Conservation (phyloP, 139 green algal genomes). For the Eudorina sp. region DNA sequence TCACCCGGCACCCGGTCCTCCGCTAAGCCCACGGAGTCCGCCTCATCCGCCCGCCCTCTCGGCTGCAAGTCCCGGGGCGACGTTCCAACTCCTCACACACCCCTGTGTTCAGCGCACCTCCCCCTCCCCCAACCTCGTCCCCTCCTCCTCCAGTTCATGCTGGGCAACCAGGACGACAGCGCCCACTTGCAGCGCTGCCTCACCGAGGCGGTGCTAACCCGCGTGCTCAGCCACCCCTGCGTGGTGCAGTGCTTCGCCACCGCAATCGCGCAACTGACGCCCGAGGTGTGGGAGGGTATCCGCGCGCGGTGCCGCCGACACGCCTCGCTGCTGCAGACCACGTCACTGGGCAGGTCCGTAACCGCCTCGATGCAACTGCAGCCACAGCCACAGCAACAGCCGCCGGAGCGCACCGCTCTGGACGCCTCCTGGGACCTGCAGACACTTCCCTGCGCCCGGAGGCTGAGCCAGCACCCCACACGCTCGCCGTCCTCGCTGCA, state of each 20-base stretch:
- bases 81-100: too few relatives aligned
- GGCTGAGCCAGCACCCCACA: too few relatives aligned
- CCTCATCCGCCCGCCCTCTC: too few relatives aligned
- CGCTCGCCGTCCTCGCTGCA: background rate
- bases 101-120: background rate
- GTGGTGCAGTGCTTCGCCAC: slow-evolving; percentile 47
- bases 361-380: background rate
- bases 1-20: too few relatives aligned
- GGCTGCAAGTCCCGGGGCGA: too few relatives aligned
- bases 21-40: too few relatives aligned
- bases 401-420: too few relatives aligned
- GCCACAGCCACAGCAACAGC: background rate
- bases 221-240: slow-evolving; percentile 42
- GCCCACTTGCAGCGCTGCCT: slow-evolving; percentile 29
- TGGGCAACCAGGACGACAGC: slow-evolving; percentile 5
- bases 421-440: too few relatives aligned
- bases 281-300: slow-evolving; percentile 6
- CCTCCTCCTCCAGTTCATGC: slow-evolving; percentile 38
- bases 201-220: slow-evolving; percentile 28
- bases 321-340: background rate
- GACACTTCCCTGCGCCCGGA: too few relatives aligned
- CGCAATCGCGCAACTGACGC: slow-evolving; percentile 25
- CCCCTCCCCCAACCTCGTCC: background rate
- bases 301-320: background rate
- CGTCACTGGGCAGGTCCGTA: background rate